Evolutionary conservation across 345 rosid species (phyloP).

Genomic region (Psidium guajava): DNA sequence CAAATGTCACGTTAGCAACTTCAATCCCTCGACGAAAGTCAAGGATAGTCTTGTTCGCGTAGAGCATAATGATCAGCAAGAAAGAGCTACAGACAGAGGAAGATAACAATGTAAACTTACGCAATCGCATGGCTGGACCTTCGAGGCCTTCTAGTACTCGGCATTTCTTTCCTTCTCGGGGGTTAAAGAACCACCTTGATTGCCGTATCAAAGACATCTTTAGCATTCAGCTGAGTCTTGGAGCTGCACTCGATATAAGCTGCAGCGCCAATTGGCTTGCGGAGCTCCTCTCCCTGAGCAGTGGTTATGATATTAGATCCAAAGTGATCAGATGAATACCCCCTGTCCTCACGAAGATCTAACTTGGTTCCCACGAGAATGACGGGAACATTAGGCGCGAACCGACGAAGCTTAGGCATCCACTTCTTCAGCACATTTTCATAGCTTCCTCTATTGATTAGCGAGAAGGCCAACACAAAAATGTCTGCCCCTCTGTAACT

Average conservation of each 20-base stretch:
- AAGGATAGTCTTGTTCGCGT: background rate
- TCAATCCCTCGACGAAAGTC: background rate
- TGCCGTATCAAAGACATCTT: conserved; percentile 86
- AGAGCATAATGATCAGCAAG: background rate
- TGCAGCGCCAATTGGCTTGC: conserved; percentile 92
- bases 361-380: conserved; percentile 95
- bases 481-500: conserved; percentile 98
- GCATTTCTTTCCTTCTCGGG: conserved; percentile 71
- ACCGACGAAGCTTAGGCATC: conserved; percentile 97
- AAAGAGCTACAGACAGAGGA: background rate
- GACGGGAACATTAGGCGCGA: conserved; percentile 92
- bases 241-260: conserved; percentile 98
- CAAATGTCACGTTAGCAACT: background rate
- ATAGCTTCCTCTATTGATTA: conserved; percentile 90
- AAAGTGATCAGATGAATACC: conserved; percentile 59
- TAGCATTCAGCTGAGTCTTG: conserved; percentile 98
- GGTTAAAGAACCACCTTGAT: conserved; percentile 98
- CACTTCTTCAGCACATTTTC: conserved; percentile 98
- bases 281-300: conserved; percentile 91
- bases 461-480: conserved; percentile 83
- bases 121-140: conserved; percentile 61
- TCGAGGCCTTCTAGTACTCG: conserved; percentile 50
- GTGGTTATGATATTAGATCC: conserved; percentile 56
- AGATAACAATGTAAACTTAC: conserved; percentile 20
- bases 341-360: conserved; percentile 80